A percentile compares a stretch with the other conserved stretches of the same genome.
phyloP scores from a whole-genome alignment of 441 rosid species.

The Erodium moschatum region DNA sequence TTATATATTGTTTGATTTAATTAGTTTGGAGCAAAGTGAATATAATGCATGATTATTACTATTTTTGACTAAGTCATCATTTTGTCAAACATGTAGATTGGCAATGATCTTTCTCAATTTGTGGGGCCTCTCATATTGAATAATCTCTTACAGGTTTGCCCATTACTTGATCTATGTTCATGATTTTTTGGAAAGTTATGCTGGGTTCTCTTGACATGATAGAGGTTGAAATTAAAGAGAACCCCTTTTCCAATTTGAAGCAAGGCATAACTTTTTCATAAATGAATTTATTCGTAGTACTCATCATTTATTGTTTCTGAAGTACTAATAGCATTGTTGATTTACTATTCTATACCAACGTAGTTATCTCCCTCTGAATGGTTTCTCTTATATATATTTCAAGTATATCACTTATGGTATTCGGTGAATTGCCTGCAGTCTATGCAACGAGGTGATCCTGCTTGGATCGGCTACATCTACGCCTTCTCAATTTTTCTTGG shows the following conservation, averaged over 20 bases:
- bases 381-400: neutral
- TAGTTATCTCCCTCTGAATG: neutral
- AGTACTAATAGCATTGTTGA: neutral
- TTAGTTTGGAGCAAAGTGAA: slow-evolving; percentile 11
- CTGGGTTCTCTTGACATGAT: slow-evolving; percentile 8
- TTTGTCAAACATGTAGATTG: slow-evolving; percentile 44
- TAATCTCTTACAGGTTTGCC: slow-evolving; percentile 70
- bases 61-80: slow-evolving; percentile 19
- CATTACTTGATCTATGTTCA: slow-evolving; percentile 7
- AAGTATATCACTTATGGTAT: slow-evolving; percentile 13
- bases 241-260: neutral
- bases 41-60: neutral
- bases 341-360: neutral
- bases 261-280: neutral
- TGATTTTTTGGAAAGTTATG: slow-evolving; percentile 13
- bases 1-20: slow-evolving; percentile 11
- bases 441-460: slow-evolving; percentile 91
- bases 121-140: slow-evolving; percentile 92
- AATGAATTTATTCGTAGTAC: neutral
- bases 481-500: slow-evolving; percentile 83
- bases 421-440: slow-evolving; percentile 54
- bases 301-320: neutral
- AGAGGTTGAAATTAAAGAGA: slow-evolving; percentile 5
- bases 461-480: slow-evolving; percentile 87
- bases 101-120: slow-evolving; percentile 89